A percentile compares a stretch with the other conserved stretches of the same genome.
phyloP scores from a whole-genome alignment of 108 stramenopile genomes.

The Cylindrotheca closterium region DNA sequence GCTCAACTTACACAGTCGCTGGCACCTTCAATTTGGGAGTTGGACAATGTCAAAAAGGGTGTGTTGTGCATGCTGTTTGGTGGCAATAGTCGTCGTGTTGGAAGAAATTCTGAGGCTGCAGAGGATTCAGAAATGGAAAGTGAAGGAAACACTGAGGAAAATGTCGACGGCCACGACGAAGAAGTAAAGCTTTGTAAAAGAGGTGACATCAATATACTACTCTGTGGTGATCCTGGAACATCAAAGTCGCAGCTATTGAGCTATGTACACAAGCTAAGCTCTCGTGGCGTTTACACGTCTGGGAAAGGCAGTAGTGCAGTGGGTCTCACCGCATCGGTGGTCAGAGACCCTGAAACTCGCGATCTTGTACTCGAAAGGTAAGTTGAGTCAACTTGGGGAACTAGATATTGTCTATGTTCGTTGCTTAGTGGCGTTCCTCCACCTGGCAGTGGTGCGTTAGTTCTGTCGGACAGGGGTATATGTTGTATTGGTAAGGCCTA shows the following conservation, averaged over 20 bases:
- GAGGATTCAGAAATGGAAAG: conserved; percentile 37
- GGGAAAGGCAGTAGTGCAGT: conserved; percentile 98
- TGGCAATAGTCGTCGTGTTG: conserved; percentile 75
- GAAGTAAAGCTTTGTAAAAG: conserved; percentile 73
- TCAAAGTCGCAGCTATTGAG: conserved; percentile 96
- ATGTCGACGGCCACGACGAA: conserved; percentile 28
- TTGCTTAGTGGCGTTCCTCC: too few species aligned
- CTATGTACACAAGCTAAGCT: conserved; percentile 96
- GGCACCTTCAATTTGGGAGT: conserved; percentile 98
- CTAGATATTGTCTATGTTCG: too few species aligned
- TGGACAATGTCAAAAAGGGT: conserved; percentile 99
- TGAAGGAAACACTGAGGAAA: conserved; percentile 27
- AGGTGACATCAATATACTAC: conserved; percentile 97
- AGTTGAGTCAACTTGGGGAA: neutral
- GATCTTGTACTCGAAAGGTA: conserved; percentile 93
- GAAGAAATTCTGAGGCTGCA: conserved; percentile 30
- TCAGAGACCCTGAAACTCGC: conserved; percentile 97
- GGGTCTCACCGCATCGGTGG: conserved; percentile 97
- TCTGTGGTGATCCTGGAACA: conserved; percentile 98
- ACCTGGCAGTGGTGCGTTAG: conserved; percentile 92
- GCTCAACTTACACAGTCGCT: conserved; percentile 77
- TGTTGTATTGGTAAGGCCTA: conserved; percentile 80
- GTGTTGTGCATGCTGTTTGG: conserved; percentile 98
- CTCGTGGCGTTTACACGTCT: conserved; percentile 97
- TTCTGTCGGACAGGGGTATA: conserved; percentile 95